Evolutionary conservation across 805 yeast species (phyloP).

Genomic region (Cyberlindnera sargentensis): DNA sequence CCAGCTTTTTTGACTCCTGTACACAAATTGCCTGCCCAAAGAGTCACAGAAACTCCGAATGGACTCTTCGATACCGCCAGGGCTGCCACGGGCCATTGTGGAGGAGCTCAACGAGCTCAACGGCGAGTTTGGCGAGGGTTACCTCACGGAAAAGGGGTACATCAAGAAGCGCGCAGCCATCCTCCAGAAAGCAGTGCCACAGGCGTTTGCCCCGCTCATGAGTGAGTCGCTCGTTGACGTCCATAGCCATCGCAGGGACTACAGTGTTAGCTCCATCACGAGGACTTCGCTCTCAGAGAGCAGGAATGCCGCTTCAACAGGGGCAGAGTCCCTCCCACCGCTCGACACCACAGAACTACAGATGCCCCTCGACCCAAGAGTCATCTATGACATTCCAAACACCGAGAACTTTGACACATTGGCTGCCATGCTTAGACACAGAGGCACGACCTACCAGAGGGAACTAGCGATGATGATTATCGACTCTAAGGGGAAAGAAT

Average conservation of each 20-base stretch:
- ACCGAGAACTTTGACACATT: conserved; percentile 51
- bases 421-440: conserved; percentile 61
- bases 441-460: conserved; percentile 59
- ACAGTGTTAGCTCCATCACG: conserved; percentile 21
- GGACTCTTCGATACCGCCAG: conserved; percentile 21
- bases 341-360: conserved; percentile 19
- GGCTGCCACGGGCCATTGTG: conserved; percentile 12
- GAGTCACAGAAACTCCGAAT: not conserved
- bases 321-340: conserved; percentile 28
- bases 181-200: conserved; percentile 13
- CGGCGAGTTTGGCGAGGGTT: conserved; percentile 57
- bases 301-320: conserved; percentile 1
- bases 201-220: not conserved
- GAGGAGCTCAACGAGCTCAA: conserved; percentile 33
- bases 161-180: conserved; percentile 46
- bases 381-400: conserved; percentile 28
- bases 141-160: conserved; percentile 69
- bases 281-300: conserved; percentile 23
- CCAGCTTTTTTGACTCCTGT: too few relatives aligned
- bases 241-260: conserved; percentile 14
- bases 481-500: conserved; percentile 78
- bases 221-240: conserved; percentile 1
- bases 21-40: too few relatives aligned
- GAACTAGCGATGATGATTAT: conserved; percentile 68
- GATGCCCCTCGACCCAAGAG: conserved; percentile 56